Evolutionary conservation across 176 grass and related monocot species (phyloP).

Genomic region (Oryza australiensis): DNA sequence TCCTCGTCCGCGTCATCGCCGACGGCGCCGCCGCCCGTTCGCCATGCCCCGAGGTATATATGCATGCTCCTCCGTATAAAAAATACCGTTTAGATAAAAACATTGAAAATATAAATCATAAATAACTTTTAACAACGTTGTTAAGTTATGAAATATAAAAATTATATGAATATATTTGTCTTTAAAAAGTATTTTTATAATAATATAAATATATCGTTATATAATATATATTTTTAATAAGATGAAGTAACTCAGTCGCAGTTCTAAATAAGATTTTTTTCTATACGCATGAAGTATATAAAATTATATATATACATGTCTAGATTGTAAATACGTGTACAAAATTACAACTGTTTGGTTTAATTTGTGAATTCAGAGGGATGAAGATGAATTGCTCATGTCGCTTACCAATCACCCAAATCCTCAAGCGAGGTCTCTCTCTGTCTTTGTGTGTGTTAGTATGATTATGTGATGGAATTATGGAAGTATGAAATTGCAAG

Average conservation of each 20-base stretch:
- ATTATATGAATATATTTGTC: too few relatives aligned
- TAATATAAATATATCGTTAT: too few relatives aligned
- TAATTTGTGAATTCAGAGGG: not conserved
- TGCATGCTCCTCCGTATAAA: too few relatives aligned
- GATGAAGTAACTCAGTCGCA: too few relatives aligned
- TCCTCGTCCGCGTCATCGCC: constrained; percentile 29
- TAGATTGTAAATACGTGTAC: not conserved
- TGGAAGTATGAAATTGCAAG: not conserved
- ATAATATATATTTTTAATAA: too few relatives aligned
- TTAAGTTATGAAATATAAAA: too few relatives aligned
- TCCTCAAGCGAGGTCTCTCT: not conserved
- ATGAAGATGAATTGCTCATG: not conserved
- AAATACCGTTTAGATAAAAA: too few relatives aligned
- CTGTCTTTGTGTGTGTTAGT: not conserved
- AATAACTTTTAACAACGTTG: too few relatives aligned
- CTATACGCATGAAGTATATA: too few relatives aligned
- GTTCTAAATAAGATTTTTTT: too few relatives aligned
- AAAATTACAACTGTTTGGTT: not conserved
- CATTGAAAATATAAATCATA: too few relatives aligned
- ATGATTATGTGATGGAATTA: not conserved
- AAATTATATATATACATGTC: not conserved
- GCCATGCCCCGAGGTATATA: not conserved
- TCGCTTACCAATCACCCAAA: not conserved
- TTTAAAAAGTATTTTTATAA: too few relatives aligned
- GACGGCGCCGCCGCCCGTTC: not conserved